Conservation (phyloP, 202 grass and related monocot genomes). For the Dendrocalamus latiflorus region DNA sequence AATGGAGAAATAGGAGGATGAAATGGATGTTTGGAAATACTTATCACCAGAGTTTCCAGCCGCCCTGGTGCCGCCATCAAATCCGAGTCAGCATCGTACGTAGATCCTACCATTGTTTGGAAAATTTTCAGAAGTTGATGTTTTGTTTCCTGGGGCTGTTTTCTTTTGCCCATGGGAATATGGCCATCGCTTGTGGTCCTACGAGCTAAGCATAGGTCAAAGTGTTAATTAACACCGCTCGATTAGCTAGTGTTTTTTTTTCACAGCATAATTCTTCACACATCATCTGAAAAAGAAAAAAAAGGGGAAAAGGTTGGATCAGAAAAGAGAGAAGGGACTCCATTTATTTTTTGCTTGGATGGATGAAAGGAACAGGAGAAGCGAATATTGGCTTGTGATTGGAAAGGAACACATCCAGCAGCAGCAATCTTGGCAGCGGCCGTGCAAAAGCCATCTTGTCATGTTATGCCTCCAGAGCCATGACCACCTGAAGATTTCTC, state of each 20-base stretch:
- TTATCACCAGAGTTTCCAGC: slow-evolving; percentile 17
- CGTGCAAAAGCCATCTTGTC: slow-evolving; percentile 37
- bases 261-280: not conserved
- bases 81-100: slow-evolving; percentile 34
- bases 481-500: slow-evolving; percentile 2
- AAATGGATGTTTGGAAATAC: slow-evolving; percentile 18
- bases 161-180: slow-evolving; percentile 10
- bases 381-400: not conserved
- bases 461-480: slow-evolving; percentile 32
- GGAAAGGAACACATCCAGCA: not conserved
- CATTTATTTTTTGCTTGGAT: not conserved
- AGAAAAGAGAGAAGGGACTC: not conserved
- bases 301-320: not conserved
- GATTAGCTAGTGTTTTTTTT: not conserved
- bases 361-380: slow-evolving; percentile 15
- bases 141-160: slow-evolving; percentile 34
- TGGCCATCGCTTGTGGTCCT: slow-evolving; percentile 11
- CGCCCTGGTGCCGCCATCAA: slow-evolving; percentile 14
- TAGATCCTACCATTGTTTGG: not conserved
- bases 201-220: not conserved
- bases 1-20: slow-evolving; percentile 11
- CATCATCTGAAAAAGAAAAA: not conserved
- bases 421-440: not conserved
- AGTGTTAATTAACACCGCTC: not conserved
- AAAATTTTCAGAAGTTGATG: not conserved